Evolutionary conservation across 1,284 basidiomycete genomes (phyloP), one percentile per base, ranked within the genome.

Genomic region (Microstroma glucosiphilum): DNA sequence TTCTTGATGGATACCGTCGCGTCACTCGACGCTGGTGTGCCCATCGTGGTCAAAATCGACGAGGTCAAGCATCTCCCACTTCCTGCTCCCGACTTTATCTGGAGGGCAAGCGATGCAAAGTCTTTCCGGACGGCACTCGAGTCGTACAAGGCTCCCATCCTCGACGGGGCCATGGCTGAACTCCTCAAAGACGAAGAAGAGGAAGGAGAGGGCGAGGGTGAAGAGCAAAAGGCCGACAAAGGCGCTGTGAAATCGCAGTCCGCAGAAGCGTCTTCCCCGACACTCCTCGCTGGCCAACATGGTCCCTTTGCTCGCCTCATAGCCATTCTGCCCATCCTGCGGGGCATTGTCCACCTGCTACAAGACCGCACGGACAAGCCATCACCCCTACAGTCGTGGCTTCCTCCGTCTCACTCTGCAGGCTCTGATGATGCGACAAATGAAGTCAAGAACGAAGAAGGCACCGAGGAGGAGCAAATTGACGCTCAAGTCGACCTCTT

Each of bases 221-320:
- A 49, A 21, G 43, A 48, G 4, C 51, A 54, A 54, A 48, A 48
- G 11, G 46, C 46, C 11, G 23, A 23, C 51, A 15, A 30, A 59
- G 11, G 59, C 63, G 30, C 30, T 37, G 30, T 9, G 3, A 37
- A 3, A 4, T 37, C 30, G 30, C 3, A 37, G 30, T 4, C 30
- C 30, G 9, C 30, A 37, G 4, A 37, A 37, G 30, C 30, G 30
- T 7, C 63, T 61, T 23, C 46, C 43, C 46, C 64, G n/a, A 30
- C 40, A 2, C 65, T 66, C 48, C 61, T 74, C n/a, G 43, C 65
- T 8, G 71, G 72, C 40, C 40, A 61, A 40, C 68, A 71, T 48
- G 72, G 72, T 1, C 71, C 72, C 19, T 75, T 75, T 57, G 72
- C 72, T 30, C 65, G 72, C 11, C 59, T 72, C 23, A 64, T 69